Conservation (phyloP, 2,329 filamentous ascomycete genomes). For the Colletotrichum phormii region DNA sequence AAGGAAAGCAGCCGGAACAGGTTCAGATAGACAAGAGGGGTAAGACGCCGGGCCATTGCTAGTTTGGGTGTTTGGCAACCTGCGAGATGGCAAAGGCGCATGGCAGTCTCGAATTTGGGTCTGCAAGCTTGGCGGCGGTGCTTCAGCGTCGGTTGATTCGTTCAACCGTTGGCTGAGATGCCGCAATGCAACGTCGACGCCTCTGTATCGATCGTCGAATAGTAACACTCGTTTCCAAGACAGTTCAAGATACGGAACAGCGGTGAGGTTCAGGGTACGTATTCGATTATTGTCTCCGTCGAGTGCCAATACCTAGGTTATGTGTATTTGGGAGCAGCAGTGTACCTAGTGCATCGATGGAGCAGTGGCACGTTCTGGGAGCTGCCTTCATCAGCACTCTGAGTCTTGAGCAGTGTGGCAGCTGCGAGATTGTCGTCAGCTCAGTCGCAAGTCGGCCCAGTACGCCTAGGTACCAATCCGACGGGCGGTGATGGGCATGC, state of each 20-base stretch:
- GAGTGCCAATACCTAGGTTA: too few species aligned
- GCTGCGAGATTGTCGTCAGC: background rate
- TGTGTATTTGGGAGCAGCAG: too few species aligned
- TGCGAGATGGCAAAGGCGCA: background rate
- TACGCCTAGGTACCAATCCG: background rate
- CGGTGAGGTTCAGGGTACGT: conserved; percentile 23
- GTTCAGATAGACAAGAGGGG: background rate
- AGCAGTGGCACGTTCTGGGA: too few species aligned
- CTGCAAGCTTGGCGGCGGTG: background rate
- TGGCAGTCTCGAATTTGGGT: background rate
- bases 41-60: background rate
- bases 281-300: background rate
- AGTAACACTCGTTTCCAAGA: conserved; percentile 1
- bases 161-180: background rate
- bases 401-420: too few species aligned
- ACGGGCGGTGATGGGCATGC: background rate
- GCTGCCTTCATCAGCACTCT: background rate
- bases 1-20: background rate
- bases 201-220: conserved; percentile 19
- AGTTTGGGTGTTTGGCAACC: too few species aligned
- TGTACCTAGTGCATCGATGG: background rate
- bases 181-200: conserved; percentile 4
- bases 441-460: background rate
- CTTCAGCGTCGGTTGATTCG: background rate
- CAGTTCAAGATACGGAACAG: conserved; percentile 25